phyloP scores from a whole-genome alignment of 2,329 filamentous ascomycete species.

The Verticillium nubilum region DNA sequence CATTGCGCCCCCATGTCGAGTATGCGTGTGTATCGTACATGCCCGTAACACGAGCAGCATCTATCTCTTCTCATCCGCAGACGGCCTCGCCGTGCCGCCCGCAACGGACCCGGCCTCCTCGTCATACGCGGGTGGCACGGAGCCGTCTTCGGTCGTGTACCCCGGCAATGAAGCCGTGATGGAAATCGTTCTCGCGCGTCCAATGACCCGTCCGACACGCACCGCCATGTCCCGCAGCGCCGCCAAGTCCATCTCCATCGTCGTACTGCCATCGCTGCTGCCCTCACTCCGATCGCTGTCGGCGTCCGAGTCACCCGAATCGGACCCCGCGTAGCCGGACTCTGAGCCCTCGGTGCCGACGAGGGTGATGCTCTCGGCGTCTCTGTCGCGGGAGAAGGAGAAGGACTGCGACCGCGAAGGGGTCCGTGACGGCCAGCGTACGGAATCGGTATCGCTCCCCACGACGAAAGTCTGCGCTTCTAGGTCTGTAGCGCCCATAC shows the following conservation, averaged over 20 bases:
- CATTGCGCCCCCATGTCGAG: background rate
- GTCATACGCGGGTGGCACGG: background rate
- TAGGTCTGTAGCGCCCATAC: background rate
- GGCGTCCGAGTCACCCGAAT: background rate
- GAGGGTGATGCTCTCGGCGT: conserved; percentile 1
- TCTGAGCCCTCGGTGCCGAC: conserved; percentile 1
- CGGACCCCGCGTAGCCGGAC: background rate
- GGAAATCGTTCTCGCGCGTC: background rate
- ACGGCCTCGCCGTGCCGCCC: background rate
- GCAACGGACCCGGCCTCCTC: background rate
- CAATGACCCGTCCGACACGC: background rate
- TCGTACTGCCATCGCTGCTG: background rate
- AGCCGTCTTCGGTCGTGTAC: conserved; percentile 1
- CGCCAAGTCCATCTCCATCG: conserved; percentile 3
- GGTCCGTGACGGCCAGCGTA: background rate
- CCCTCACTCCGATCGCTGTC: background rate
- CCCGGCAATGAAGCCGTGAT: background rate
- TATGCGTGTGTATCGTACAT: background rate
- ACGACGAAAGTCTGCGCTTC: background rate
- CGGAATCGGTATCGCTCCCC: background rate
- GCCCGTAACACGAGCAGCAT: background rate
- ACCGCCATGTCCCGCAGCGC: background rate
- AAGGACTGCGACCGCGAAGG: background rate
- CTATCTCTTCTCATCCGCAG: background rate
- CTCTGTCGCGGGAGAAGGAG: background rate